Conservation (phyloP, 164 flowering plant genomes). For the Annona squamosa region DNA sequence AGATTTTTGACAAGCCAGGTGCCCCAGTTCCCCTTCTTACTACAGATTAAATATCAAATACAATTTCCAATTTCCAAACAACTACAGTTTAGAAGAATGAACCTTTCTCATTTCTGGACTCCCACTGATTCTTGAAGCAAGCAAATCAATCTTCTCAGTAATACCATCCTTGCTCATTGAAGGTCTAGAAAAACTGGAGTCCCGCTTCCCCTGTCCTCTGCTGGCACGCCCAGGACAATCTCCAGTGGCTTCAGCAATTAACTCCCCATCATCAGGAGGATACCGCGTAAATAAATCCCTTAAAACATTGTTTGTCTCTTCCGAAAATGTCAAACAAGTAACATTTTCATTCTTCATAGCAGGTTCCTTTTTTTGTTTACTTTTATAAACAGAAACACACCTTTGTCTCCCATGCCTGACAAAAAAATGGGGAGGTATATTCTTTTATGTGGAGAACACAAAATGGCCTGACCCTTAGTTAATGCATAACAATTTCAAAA, state of each 20-base stretch:
- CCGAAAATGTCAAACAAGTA: slow-evolving; percentile 49
- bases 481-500: too few species aligned
- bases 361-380: slow-evolving; percentile 16
- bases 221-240: slow-evolving; percentile 11
- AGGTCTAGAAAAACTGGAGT: slow-evolving; percentile 53
- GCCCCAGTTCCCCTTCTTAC: not conserved
- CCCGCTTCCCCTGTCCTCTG: slow-evolving; percentile 19
- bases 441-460: too few species aligned
- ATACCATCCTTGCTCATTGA: slow-evolving; percentile 40
- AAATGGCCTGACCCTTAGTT: too few species aligned
- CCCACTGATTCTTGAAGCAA: slow-evolving; percentile 36
- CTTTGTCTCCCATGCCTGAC: slow-evolving; percentile 52
- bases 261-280: slow-evolving; percentile 62
- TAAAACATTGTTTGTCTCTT: slow-evolving; percentile 45
- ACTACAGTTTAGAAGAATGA: not conserved
- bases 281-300: slow-evolving; percentile 51
- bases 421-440: not conserved
- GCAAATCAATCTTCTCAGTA: slow-evolving; percentile 40
- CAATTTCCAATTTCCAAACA: not conserved
- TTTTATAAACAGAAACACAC: slow-evolving; percentile 57
- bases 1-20: not conserved
- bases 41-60: not conserved
- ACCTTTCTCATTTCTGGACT: slow-evolving; percentile 45
- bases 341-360: slow-evolving; percentile 20
- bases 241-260: slow-evolving; percentile 17